Evolutionary conservation across 345 rosid species (phyloP).

Genomic region (Sonneratia caseolaris): DNA sequence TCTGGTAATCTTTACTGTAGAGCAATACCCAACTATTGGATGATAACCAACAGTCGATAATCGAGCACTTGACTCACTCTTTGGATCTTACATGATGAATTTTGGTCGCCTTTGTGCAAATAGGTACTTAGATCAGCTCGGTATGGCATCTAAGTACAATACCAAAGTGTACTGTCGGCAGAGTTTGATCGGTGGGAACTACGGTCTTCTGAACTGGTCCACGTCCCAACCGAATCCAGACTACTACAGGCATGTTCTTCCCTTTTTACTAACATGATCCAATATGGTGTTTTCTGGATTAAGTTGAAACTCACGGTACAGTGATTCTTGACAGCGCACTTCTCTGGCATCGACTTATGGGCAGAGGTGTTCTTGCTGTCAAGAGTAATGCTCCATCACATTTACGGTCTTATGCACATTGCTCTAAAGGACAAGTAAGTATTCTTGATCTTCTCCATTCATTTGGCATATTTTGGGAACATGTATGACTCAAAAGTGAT

Average conservation of each 20-base stretch:
- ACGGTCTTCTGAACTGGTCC: constrained; percentile 64
- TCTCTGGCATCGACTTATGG: constrained; percentile 95
- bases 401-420: constrained; percentile 80
- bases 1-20: constrained; percentile 45
- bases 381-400: constrained; percentile 39
- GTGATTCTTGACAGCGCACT: constrained; percentile 47
- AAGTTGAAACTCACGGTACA: not conserved
- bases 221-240: constrained; percentile 78
- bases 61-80: not conserved
- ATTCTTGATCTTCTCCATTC: not conserved
- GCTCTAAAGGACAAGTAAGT: constrained; percentile 91
- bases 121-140: constrained; percentile 99
- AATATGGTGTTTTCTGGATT: not conserved
- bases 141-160: constrained; percentile 80
- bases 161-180: constrained; percentile 98
- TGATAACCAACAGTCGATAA: not conserved
- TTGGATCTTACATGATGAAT: not conserved
- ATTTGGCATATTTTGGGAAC: not conserved
- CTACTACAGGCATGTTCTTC: constrained; percentile 71
- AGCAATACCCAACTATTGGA: not conserved
- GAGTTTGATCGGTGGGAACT: constrained; percentile 84
- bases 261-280: not conserved
- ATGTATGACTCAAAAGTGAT: too few relatives aligned
- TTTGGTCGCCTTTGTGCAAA: not conserved
- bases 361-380: constrained; percentile 57